Base-by-base conservation (phyloP, 192 early-diverging fungal genomes). In the Entomortierella parvispora region DNA sequence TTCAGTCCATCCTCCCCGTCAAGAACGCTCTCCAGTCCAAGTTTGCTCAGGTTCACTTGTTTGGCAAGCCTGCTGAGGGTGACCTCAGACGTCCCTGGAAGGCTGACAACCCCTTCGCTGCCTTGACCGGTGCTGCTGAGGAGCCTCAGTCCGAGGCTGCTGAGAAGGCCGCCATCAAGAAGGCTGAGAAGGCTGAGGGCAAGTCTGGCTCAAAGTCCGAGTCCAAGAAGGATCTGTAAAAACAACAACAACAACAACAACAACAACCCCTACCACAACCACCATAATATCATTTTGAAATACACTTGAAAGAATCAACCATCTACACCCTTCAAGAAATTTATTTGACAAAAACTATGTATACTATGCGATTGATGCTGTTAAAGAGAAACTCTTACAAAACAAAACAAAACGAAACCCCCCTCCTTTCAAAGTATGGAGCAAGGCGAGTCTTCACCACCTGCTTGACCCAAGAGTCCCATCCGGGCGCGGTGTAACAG, bases 11-110 rank as follows among this genome's bases (percentile, higher is more conserved):
- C 59, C 71, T 98, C 32, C 92, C 91, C 4, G 65, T 93, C 71
- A 88, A 91, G 71, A 89, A 87, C 54, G 74, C 93, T 53, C 84
- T 89, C 58, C 83, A 83, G 62, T 89, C 86, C 68, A 91, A 87
- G 80, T 81, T 93, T 26, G 89, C 94, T 56, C 86, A 90, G 81
- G 88, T 98, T 80, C 88, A 96, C 69, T 40, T 96, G 37, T 84
- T 92, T 72, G 87, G 90, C 43, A 82, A 91, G 78, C 79, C 86
- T 11, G 89, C 96, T 22, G 88, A 85, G 49, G 95, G 92, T 70
- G 89, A 89, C 17, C 83, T 98, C 47, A 87, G 83, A 70, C 88
- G 96, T 58, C 96, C 96, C 18, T 98, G 94, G 90, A 88, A 90
- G 79, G 85, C 86, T 8, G 85, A 87, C 37, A 86, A 84, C 57